These are phyloP conservation scores for Amoeboaphelidium protococcarum DNA, from an alignment of 371 early-diverging fungal species.

Conservation along the genomic window DNA sequence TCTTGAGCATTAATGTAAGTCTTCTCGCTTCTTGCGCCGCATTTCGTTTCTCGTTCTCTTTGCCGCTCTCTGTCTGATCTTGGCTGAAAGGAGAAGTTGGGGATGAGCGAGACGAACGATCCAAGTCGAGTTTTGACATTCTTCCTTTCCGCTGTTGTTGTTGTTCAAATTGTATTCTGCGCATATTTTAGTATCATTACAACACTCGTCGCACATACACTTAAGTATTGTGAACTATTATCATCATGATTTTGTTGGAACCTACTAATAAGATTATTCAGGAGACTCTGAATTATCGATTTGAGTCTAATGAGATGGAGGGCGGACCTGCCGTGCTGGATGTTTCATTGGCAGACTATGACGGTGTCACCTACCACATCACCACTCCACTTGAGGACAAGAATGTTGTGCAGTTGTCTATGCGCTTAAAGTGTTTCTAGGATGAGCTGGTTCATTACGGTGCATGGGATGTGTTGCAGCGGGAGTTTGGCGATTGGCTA, in stretches of 20 bases:
- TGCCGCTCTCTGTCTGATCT: too few species aligned
- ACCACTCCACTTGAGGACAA: constrained; percentile 35
- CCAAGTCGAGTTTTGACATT: too few species aligned
- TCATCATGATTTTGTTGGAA: constrained; percentile 20
- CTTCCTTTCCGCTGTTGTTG: too few species aligned
- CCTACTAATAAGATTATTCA: constrained; percentile 21
- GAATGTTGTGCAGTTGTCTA: constrained; percentile 40
- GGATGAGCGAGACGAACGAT: too few species aligned
- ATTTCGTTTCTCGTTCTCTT: too few species aligned
- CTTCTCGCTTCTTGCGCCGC: too few species aligned
- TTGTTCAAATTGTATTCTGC: too few species aligned
- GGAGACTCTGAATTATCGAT: constrained; percentile 22
- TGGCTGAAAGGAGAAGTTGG: too few species aligned
- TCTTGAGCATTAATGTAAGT: too few species aligned
- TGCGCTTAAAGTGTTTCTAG: constrained; percentile 46
- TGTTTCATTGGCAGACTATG: constrained; percentile 58
- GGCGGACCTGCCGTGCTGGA: background rate
- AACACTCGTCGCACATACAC: too few species aligned
- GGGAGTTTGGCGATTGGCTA: constrained; percentile 46
- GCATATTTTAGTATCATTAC: too few species aligned
- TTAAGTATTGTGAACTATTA: too few species aligned
- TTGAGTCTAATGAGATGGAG: constrained; percentile 3
- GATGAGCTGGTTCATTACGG: constrained; percentile 47
- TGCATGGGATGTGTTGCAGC: constrained; percentile 40
- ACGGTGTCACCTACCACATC: constrained; percentile 66